phyloP scores from a whole-genome alignment of 768 basidiomycete species.

The Cystobasidium tubakii region DNA sequence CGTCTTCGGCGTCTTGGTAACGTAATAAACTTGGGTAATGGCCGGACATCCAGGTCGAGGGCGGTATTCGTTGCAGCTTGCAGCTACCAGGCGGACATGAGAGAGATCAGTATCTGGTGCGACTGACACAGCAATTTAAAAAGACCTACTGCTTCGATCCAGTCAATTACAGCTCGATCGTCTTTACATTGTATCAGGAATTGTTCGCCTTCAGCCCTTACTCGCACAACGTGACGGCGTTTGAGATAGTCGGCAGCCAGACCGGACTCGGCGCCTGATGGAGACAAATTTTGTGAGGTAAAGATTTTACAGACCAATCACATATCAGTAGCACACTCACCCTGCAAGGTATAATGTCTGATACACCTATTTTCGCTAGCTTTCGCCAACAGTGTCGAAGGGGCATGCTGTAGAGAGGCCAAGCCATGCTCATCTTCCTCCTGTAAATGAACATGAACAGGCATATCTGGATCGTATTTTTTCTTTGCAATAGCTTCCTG shows the following conservation, averaged over 20 bases:
- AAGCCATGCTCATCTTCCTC: slow-evolving; percentile 16
- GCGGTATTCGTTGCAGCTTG: slow-evolving; percentile 89
- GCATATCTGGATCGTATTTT: slow-evolving; percentile 33
- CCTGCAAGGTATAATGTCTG: slow-evolving; percentile 46
- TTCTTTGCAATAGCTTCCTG: slow-evolving; percentile 7
- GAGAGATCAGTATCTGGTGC: slow-evolving; percentile 30
- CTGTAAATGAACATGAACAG: slow-evolving; percentile 31
- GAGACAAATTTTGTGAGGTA: not conserved
- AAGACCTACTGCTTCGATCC: slow-evolving; percentile 68
- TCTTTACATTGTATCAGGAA: slow-evolving; percentile 85
- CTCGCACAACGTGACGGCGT: slow-evolving; percentile 84
- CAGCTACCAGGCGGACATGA: slow-evolving; percentile 58
- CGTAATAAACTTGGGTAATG: slow-evolving; percentile 48
- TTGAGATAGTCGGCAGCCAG: slow-evolving; percentile 91
- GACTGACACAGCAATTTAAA: not conserved
- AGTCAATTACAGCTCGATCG: slow-evolving; percentile 76
- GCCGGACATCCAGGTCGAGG: slow-evolving; percentile 80
- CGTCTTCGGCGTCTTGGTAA: slow-evolving; percentile 42
- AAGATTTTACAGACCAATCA: not conserved
- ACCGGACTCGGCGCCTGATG: slow-evolving; percentile 69
- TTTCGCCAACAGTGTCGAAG: slow-evolving; percentile 20
- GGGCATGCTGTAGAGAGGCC: slow-evolving; percentile 18
- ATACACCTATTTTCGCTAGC: slow-evolving; percentile 40
- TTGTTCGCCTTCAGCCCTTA: slow-evolving; percentile 90
- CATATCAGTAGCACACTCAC: slow-evolving; percentile 37